Percentiles rank a stretch among this genome's conserved stretches.
These are phyloP conservation scores for Aureobasidium sp. DNA, from an alignment of 2,329 filamentous ascomycete species.

Conservation along the genomic window DNA sequence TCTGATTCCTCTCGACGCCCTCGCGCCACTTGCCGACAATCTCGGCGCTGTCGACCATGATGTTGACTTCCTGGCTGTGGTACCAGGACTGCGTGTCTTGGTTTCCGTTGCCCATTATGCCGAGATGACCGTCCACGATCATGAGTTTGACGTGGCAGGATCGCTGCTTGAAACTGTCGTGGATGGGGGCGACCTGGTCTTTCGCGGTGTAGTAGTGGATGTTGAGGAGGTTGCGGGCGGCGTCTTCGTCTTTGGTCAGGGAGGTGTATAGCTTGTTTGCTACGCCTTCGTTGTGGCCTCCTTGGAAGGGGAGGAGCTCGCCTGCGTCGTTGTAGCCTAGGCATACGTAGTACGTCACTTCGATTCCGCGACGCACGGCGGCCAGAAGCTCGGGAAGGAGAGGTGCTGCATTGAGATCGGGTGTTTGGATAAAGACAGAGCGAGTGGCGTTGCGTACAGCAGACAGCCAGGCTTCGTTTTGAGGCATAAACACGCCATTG, in stretches of 20 bases:
- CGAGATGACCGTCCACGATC: conserved; percentile 62
- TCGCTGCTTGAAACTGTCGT: conserved; percentile 57
- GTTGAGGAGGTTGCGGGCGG: conserved; percentile 46
- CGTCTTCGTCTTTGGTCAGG: conserved; percentile 36
- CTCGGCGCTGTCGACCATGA: conserved; percentile 60
- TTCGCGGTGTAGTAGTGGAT: conserved; percentile 68
- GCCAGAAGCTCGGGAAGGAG: conserved; percentile 56
- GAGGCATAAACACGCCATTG: conserved; percentile 56
- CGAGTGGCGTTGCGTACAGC: conserved; percentile 57
- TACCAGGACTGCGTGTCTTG: conserved; percentile 77
- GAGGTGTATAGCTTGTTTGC: conserved; percentile 52
- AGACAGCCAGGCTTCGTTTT: conserved; percentile 69
- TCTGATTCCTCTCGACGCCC: conserved; percentile 58
- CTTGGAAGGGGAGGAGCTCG: conserved; percentile 67
- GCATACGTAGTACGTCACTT: conserved; percentile 65
- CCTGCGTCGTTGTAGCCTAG: conserved; percentile 75
- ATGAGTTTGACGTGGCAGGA: conserved; percentile 73
- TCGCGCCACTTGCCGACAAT: conserved; percentile 45
- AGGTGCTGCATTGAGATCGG: conserved; percentile 66
- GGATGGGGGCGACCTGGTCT: conserved; percentile 62
- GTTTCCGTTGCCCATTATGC: conserved; percentile 68
- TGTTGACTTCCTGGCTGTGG: conserved; percentile 70
- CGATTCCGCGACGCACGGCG: conserved; percentile 60
- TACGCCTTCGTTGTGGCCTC: conserved; percentile 68
- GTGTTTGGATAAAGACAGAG: conserved; percentile 70